A percentile compares a stretch with the other conserved stretches of the same genome.
phyloP scores from a whole-genome alignment of 1,284 basidiomycete species.

The Wallemia hederae region DNA sequence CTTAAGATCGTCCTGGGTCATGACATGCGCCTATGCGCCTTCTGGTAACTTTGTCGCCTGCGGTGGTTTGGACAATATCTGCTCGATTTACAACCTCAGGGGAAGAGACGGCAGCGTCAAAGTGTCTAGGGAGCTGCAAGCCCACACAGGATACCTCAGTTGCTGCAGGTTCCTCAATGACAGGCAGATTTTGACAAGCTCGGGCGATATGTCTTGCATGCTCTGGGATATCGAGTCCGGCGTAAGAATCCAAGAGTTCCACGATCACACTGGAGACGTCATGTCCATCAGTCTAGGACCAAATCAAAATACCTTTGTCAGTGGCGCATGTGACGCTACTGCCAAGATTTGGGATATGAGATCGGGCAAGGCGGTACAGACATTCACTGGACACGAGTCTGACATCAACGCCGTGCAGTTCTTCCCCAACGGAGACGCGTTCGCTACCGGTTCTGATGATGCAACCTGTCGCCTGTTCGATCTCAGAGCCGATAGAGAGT shows the following conservation, averaged over 20 bases:
- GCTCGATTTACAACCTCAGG: conserved; percentile 82
- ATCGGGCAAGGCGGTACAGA: conserved; percentile 84
- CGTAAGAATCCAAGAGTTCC: conserved; percentile 80
- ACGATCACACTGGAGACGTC: conserved; percentile 95
- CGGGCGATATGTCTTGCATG: conserved; percentile 99
- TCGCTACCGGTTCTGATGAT: conserved; percentile 95
- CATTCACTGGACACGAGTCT: conserved; percentile 92
- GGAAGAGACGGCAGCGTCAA: conserved; percentile 34
- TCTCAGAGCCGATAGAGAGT: conserved; percentile 81
- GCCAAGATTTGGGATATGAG: conserved; percentile 98
- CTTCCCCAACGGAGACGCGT: conserved; percentile 96
- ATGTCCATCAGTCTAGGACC: conserved; percentile 92
- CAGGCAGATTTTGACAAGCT: conserved; percentile 84
- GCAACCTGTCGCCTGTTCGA: conserved; percentile 94
- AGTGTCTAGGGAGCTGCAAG: conserved; percentile 53
- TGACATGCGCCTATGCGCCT: conserved; percentile 97
- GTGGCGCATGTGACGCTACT: conserved; percentile 89
- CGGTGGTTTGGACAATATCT: conserved; percentile 95
- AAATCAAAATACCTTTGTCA: conserved; percentile 85
- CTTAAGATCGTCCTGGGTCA: conserved; percentile 90
- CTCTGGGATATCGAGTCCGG: conserved; percentile 97
- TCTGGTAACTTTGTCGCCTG: conserved; percentile 92
- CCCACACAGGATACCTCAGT: conserved; percentile 86
- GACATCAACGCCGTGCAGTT: conserved; percentile 97
- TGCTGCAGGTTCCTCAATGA: conserved; percentile 98